Base-by-base conservation (phyloP, 169 alveolate species). In the Cryptosporidium bovis region DNA sequence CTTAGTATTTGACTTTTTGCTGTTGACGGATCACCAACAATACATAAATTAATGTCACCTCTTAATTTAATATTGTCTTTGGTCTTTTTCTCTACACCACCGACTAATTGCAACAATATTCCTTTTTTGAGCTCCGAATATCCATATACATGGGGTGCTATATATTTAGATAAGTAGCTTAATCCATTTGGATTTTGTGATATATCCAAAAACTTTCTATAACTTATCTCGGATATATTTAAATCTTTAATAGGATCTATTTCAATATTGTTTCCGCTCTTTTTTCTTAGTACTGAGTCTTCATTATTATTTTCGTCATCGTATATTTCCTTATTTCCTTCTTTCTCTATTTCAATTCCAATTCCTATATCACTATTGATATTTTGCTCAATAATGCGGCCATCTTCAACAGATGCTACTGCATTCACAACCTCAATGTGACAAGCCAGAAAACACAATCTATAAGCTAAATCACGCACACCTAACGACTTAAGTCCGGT, bases 21-120 rank as follows among this genome's bases (percentile, higher is more conserved):
- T n/a, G 99, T 97, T 24, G 99, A 95, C 4, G 99, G 99, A 87
- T 97, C 99, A 5, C 99, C 99, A n/a, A 97, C 99, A 36, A 97
- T 91, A 83, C 99, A 97, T 90, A 97, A 93, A 85, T 97, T 97
- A 15, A 97, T 94, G 87, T 97, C 99, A 65, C 99, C 99, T 92
- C 99, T 95, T 36, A 96, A 83, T 71, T 96, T 94, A 31, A 94
- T 96, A 58, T 98, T 97, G 91, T 97, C 98, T 50, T 92, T 87
- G 5, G 99, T 97, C 58, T 93, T 93, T 90, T 98, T 98, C 91
- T 97, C 95, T 2, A 97, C 98, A 40, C 99, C 99, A 15, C 99
- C 99, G 46, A 96, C 95, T 93, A 98, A 90, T 97, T 96, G 93
- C 62, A 98, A 93, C 67, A 98, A 90, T 51, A 97, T 93, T 50